phyloP scores from a whole-genome alignment of 2,329 filamentous ascomycete genomes.

The Aspergillus unguis region DNA sequence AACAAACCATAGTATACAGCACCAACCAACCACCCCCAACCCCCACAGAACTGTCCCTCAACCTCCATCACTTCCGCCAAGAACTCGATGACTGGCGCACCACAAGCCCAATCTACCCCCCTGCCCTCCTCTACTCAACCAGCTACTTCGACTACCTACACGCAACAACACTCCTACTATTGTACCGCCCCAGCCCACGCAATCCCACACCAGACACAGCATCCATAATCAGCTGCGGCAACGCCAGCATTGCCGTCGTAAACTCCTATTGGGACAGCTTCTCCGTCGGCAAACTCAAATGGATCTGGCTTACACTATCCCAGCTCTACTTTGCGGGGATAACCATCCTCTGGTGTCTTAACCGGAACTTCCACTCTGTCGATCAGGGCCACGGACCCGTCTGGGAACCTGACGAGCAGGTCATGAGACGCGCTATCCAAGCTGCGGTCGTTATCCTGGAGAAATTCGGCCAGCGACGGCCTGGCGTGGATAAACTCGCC shows the following conservation, averaged over 20 bases:
- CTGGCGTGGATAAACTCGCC: conserved; percentile 36
- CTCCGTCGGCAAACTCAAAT: conserved; percentile 39
- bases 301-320: conserved; percentile 41
- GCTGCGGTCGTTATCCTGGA: conserved; percentile 36
- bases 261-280: conserved; percentile 42
- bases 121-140: conserved; percentile 39
- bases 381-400: conserved; percentile 27
- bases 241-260: conserved; percentile 39
- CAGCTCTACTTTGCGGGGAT: conserved; percentile 40
- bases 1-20: conserved; percentile 32
- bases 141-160: conserved; percentile 42
- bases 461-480: conserved; percentile 38
- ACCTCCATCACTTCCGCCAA: conserved; percentile 32
- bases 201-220: conserved; percentile 36
- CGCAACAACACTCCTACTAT: conserved; percentile 37
- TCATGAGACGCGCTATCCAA: conserved; percentile 36
- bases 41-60: conserved; percentile 25
- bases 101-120: conserved; percentile 33
- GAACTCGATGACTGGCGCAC: conserved; percentile 41
- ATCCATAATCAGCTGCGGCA: conserved; percentile 39
- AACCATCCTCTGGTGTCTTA: conserved; percentile 40
- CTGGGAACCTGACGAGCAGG: conserved; percentile 37
- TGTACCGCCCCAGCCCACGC: conserved; percentile 38
- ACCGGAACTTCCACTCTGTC: conserved; percentile 36
- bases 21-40: conserved; percentile 29